Percentiles rank a stretch among this genome's conserved stretches.
Evolutionary conservation across 2,329 filamentous ascomycete species (phyloP).

Genomic region (Cordyceps fumosorosea): DNA sequence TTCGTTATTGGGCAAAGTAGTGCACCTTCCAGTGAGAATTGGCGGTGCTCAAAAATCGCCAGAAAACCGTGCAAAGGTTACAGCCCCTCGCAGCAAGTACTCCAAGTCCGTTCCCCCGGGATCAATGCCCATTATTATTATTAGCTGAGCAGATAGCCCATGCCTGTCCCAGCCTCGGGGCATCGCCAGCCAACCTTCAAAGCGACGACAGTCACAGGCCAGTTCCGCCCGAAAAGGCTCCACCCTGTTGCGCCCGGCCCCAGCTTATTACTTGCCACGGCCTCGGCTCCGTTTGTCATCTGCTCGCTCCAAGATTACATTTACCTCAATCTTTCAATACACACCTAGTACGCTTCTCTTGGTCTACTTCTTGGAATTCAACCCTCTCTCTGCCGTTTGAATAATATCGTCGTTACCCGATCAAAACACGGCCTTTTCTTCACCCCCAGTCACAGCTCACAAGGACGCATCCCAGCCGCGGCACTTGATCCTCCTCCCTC

Average conservation of each 20-base stretch:
- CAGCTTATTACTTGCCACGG: constrained; percentile 1
- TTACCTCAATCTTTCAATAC: background rate
- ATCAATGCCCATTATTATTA: no score
- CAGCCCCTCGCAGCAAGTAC: background rate
- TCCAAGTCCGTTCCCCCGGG: no score
- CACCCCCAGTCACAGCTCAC: no score
- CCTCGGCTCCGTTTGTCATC: constrained; percentile 8
- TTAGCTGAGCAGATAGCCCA: no score
- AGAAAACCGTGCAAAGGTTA: background rate
- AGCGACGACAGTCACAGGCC: constrained; percentile 1
- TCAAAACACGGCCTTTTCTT: background rate
- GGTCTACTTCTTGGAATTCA: background rate
- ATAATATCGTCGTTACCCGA: no score
- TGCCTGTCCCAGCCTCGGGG: background rate
- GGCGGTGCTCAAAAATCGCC: no score
- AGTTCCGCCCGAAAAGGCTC: background rate
- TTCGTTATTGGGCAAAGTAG: no score
- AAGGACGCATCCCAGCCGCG: background rate
- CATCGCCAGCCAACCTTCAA: background rate
- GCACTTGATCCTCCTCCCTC: background rate
- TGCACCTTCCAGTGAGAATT: no score
- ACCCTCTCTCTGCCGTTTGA: background rate
- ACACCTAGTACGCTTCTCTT: background rate
- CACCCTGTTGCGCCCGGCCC: background rate
- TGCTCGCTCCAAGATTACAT: background rate